phyloP scores from a whole-genome alignment of 768 basidiomycete genomes.

The Saitozyma podzolica region DNA sequence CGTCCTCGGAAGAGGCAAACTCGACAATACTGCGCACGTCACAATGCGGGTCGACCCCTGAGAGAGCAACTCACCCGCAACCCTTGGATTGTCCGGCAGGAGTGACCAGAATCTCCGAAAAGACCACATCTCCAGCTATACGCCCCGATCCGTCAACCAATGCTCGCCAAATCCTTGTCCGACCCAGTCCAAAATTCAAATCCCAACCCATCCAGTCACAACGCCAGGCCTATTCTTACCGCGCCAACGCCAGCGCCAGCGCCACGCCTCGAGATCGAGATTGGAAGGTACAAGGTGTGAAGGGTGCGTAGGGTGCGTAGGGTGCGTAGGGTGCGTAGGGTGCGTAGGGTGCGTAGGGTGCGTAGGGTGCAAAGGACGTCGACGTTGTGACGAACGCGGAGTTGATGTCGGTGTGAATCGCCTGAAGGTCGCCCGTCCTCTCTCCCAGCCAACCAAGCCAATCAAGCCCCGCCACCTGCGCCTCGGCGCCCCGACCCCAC shows the following conservation, averaged over 20 bases:
- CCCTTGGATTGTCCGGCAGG: slow-evolving; percentile 97
- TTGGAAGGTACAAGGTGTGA: too few relatives aligned
- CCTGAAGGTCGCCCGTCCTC: too few relatives aligned
- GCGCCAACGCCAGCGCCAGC: neutral
- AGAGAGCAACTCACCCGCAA: slow-evolving; percentile 78
- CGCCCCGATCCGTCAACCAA: slow-evolving; percentile 38
- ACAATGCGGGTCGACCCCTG: neutral
- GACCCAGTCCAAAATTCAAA: too few relatives aligned
- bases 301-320: too few relatives aligned
- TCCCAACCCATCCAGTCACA: too few relatives aligned
- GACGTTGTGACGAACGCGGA: too few relatives aligned
- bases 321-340: too few relatives aligned
- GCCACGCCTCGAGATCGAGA: too few relatives aligned
- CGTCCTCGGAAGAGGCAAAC: slow-evolving; percentile 83
- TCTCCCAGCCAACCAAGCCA: neutral
- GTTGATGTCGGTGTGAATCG: too few relatives aligned
- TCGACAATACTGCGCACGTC: slow-evolving; percentile 77
- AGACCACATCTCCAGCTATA: slow-evolving; percentile 95
- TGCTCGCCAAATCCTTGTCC: slow-evolving; percentile 1
- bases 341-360: too few relatives aligned
- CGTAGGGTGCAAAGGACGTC: too few relatives aligned
- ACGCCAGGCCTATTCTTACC: neutral
- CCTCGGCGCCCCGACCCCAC: neutral
- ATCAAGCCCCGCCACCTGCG: neutral
- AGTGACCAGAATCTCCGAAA: slow-evolving; percentile 97